Percentiles rank a stretch among this genome's conserved stretches.
phyloP scores from a whole-genome alignment of 768 basidiomycete genomes.

The Calocybe indica region DNA sequence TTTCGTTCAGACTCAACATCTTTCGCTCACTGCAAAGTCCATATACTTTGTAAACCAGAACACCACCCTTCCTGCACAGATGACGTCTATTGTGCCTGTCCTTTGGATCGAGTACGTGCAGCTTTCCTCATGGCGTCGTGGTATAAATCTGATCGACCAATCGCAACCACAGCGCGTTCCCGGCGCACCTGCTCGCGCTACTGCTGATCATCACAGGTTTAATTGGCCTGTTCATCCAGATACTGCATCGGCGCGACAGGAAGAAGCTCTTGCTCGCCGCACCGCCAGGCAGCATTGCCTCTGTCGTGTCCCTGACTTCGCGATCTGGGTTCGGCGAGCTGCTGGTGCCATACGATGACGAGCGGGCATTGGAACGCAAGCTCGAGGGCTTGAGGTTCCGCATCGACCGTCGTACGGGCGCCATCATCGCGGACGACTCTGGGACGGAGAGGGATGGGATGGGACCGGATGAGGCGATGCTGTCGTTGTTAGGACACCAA shows the following conservation, averaged over 20 bases:
- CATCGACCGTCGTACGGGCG: constrained; percentile 54
- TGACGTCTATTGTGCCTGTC: constrained; percentile 39
- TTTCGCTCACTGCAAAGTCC: constrained; percentile 49
- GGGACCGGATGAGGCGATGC: constrained; percentile 32
- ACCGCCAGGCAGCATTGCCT: constrained; percentile 56
- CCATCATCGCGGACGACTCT: constrained; percentile 52
- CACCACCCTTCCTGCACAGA: constrained; percentile 26
- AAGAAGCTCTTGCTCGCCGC: constrained; percentile 44
- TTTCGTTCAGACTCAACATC: constrained; percentile 41
- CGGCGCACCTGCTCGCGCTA: constrained; percentile 43
- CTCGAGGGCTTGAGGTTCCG: constrained; percentile 46
- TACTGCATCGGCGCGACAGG: constrained; percentile 40
- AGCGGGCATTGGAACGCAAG: constrained; percentile 36
- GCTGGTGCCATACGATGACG: constrained; percentile 53
- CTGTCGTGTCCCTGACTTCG: constrained; percentile 48
- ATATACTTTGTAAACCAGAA: constrained; percentile 51
- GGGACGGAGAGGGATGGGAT: constrained; percentile 16
- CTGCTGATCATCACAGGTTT: constrained; percentile 44
- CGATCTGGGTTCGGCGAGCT: constrained; percentile 59
- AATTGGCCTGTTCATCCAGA: constrained; percentile 40
- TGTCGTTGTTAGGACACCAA: constrained; percentile 25
- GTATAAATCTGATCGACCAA: neutral
- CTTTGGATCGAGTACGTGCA: constrained; percentile 53
- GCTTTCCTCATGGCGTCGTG: neutral
- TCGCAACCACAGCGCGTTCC: constrained; percentile 35